phyloP scores from a whole-genome alignment of 129 eudicot genomes.

The Saposhnikovia divaricata region DNA sequence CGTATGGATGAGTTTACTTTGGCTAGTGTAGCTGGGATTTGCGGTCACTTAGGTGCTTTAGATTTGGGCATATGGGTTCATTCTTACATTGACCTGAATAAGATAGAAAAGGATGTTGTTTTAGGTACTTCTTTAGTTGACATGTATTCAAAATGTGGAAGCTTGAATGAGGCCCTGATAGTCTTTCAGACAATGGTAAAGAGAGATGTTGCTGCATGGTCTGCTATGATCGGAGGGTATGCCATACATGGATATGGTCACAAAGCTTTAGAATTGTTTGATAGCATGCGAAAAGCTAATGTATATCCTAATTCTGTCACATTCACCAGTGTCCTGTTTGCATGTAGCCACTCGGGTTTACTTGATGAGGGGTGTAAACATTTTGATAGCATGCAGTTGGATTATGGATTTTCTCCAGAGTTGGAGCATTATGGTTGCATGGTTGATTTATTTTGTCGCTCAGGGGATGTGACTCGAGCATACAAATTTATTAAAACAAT shows the following conservation, averaged over 20 bases:
- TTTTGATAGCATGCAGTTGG: slow-evolving; percentile 13
- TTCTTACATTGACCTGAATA: slow-evolving; percentile 4
- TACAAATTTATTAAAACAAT: slow-evolving; percentile 5
- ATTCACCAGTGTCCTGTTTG: slow-evolving; percentile 15
- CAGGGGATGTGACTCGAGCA: slow-evolving; percentile 10
- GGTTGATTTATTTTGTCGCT: slow-evolving; percentile 20
- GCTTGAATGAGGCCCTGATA: slow-evolving; percentile 22
- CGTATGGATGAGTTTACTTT: slow-evolving; percentile 15
- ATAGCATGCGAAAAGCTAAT: slow-evolving; percentile 13
- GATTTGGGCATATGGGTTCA: slow-evolving; percentile 20
- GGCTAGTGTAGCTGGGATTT: slow-evolving; percentile 22
- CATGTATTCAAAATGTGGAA: slow-evolving; percentile 28
- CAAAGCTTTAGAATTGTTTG: slow-evolving; percentile 23
- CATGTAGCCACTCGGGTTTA: slow-evolving; percentile 19
- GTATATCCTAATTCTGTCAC: slow-evolving; percentile 25
- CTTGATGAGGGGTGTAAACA: slow-evolving; percentile 7
- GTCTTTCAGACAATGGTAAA: slow-evolving; percentile 16
- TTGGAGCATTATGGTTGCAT: slow-evolving; percentile 15
- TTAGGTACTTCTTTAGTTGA: slow-evolving; percentile 22
- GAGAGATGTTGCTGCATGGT: slow-evolving; percentile 29
- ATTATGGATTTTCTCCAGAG: slow-evolving; percentile 9
- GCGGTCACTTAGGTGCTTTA: slow-evolving; percentile 16
- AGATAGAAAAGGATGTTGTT: slow-evolving; percentile 10
- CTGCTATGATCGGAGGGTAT: slow-evolving; percentile 29
- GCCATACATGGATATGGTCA: slow-evolving; percentile 20